Evolutionary conservation across 495 filamentous ascomycete species (phyloP), one percentile per base, ranked within the genome.

Genomic region (Paragyromitra xinjiangensis): DNA sequence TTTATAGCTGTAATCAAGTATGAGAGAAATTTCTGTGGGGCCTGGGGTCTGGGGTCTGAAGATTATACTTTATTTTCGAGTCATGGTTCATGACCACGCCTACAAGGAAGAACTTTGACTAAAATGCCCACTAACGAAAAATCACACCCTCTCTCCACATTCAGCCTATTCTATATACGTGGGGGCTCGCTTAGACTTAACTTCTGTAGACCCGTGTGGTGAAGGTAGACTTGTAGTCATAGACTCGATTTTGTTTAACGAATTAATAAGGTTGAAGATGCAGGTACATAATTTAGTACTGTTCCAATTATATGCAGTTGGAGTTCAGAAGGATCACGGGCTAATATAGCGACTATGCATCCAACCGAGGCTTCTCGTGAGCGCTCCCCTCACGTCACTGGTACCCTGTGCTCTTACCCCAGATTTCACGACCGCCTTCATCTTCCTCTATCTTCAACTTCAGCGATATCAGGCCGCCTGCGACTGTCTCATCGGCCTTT

Each of bases 401-500:
- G 51, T 55, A 34, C 29, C 29, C 4, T 34, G 29, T 34, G 4
- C 29, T 12, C 55, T 59, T 70, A 70, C 72, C 72, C 72, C 72
- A 19, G 73, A 75, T 75, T 75, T 71, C 58, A 42, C 50, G 55
- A 76, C 71, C 59, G 48, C 58, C 55, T 40, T 5, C 53, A 16
- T 12, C 44, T n/a, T 51, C 16, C n/a, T 53, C 56, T 16, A 42
- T n/a, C 9, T 50, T 42, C 34, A 56, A 26, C 68, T 59, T 19
- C 12, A 63, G 44, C 29, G 22, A 56, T 9, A 50, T 7, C 45
- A 34, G 5, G 19, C 11, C 6, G 12, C 37, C 26, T 64, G 67
- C 3, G 55, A 9, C n/a, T 24, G 14, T 3, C 3, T 50, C 19
- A 3, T 50, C n/a, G 29, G 19, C 24, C 42, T 39, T n/a, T 12